Base-by-base conservation (phyloP, 2,329 filamentous ascomycete species). In the Alternaria brassicicola region DNA sequence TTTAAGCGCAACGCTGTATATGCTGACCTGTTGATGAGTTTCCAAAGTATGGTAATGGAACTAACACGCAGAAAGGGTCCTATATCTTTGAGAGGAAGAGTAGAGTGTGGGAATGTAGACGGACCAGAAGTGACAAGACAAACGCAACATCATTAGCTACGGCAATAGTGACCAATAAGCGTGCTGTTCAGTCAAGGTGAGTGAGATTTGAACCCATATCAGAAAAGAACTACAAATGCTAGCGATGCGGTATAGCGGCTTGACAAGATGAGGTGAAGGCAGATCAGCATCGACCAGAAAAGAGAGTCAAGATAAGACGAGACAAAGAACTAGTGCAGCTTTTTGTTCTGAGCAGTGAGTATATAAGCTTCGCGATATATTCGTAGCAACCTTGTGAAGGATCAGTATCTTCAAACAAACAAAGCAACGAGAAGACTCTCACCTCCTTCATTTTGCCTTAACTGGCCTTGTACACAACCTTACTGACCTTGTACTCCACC, bases 401-500 rank as follows among this genome's bases (percentile, higher is more conserved):
- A 46, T 47, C 43, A 47, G 30, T n/a, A 33, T 25, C 28, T 23
- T n/a, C 33, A 26, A 19, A 1, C 21, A 15, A 8, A 49, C 2
- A 13, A 25, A 17, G 17, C 3, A 15, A 31, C 17, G 6, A 5
- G 17, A 8, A 8, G 17, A 41, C 17, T 43, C 28, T 39, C 17
- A 36, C 46, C 30, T 21, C 30, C 17, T 39, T 23, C 19, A 45
- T 8, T 19, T 19, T 25, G 50, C 43, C 28, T 9, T 31, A 19
- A 13, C 35, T 52, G 36, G 57, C 46, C 12, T 59, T 52, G 12
- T 59, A 60, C 30, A 70, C 61, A 33, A 70, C 72, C 58, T 66
- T 70, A 30, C 63, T 66, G 50, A 75, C 71, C 60, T 69, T 75
- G 48, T 75, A 75, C 63, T 75, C 72, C 6, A 75, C 72, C 43